phyloP scores from a whole-genome alignment of 192 early-diverging fungal species.

The Coemansia sp. region DNA sequence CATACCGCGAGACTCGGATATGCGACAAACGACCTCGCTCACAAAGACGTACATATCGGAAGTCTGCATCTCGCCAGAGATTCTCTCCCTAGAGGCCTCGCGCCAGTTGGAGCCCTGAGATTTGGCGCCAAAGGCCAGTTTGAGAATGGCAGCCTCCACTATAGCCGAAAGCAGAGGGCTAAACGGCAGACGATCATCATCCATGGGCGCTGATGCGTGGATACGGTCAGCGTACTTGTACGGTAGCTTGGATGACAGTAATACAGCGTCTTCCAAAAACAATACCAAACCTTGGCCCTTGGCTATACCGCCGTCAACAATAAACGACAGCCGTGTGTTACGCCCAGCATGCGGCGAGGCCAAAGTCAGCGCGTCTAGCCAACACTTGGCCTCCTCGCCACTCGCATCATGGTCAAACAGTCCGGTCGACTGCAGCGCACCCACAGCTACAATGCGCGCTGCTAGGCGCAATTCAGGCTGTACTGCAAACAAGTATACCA shows the following conservation, averaged over 20 bases:
- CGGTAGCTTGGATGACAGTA: slow-evolving; percentile 33
- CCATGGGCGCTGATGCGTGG: slow-evolving; percentile 4
- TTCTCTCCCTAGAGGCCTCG: not conserved
- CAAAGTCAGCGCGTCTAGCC: slow-evolving; percentile 48
- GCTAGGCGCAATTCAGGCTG: slow-evolving; percentile 37
- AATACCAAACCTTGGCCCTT: slow-evolving; percentile 26
- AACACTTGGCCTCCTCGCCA: slow-evolving; percentile 34
- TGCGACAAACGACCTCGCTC: slow-evolving; percentile 33
- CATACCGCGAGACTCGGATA: slow-evolving; percentile 26
- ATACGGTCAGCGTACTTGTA: slow-evolving; percentile 53
- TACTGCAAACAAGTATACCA: slow-evolving; percentile 30
- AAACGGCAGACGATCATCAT: slow-evolving; percentile 20
- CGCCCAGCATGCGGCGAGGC: slow-evolving; percentile 36
- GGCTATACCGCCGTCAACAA: slow-evolving; percentile 2
- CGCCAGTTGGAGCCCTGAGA: slow-evolving; percentile 11
- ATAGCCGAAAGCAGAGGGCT: slow-evolving; percentile 46
- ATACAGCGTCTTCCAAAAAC: slow-evolving; percentile 39
- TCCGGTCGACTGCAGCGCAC: slow-evolving; percentile 30
- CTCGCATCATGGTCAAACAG: slow-evolving; percentile 47
- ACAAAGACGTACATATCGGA: slow-evolving; percentile 19
- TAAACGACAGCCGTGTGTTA: slow-evolving; percentile 12
- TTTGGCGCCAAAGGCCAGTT: slow-evolving; percentile 23
- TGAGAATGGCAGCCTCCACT: slow-evolving; percentile 38
- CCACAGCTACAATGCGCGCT: slow-evolving; percentile 23
- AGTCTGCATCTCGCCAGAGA: slow-evolving; percentile 25